Conservation (phyloP, 1,284 basidiomycete genomes). For the Rhodotorula sp. region DNA sequence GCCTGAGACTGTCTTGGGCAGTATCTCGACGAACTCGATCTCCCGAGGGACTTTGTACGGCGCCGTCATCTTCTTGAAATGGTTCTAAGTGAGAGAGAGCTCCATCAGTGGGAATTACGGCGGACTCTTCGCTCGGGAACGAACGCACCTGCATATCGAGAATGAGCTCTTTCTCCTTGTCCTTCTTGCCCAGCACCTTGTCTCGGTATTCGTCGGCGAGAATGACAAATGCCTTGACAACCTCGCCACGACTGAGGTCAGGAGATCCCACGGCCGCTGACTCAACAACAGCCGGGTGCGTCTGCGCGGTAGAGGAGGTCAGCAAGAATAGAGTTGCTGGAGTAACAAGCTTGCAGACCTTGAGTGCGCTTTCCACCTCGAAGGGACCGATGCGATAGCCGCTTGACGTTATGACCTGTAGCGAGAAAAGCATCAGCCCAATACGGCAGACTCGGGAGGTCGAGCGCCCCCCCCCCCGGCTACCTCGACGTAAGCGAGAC, state of each 20-base stretch:
- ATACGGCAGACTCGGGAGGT: too few species aligned
- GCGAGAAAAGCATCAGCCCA: background rate
- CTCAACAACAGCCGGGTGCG: slow-evolving; percentile 38
- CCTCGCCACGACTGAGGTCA: slow-evolving; percentile 27
- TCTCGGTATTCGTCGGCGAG: slow-evolving; percentile 25
- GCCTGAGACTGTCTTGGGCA: slow-evolving; percentile 37
- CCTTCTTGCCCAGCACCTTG: slow-evolving; percentile 1
- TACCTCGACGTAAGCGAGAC: too few species aligned
- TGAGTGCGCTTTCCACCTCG: slow-evolving; percentile 38
- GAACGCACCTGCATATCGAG: slow-evolving; percentile 28
- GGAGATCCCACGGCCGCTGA: slow-evolving; percentile 39
- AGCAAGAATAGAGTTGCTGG: background rate
- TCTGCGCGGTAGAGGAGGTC: background rate
- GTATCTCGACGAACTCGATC: slow-evolving; percentile 19
- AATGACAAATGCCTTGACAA: slow-evolving; percentile 38
- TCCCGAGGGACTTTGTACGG: slow-evolving; percentile 40
- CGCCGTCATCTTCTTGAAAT: slow-evolving; percentile 25
- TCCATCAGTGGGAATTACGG: too few species aligned
- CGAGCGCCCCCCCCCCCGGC: too few species aligned
- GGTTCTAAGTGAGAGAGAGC: too few species aligned
- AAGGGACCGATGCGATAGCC: slow-evolving; percentile 40
- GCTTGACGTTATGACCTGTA: slow-evolving; percentile 28
- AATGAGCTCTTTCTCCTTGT: slow-evolving; percentile 14
- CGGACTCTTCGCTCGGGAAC: too few species aligned
- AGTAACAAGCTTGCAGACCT: slow-evolving; percentile 1